Percentiles rank a stretch among this genome's conserved stretches.
Evolutionary conservation across 2,329 filamentous ascomycete genomes (phyloP).

Genomic region (Scedosporium apiospermum): DNA sequence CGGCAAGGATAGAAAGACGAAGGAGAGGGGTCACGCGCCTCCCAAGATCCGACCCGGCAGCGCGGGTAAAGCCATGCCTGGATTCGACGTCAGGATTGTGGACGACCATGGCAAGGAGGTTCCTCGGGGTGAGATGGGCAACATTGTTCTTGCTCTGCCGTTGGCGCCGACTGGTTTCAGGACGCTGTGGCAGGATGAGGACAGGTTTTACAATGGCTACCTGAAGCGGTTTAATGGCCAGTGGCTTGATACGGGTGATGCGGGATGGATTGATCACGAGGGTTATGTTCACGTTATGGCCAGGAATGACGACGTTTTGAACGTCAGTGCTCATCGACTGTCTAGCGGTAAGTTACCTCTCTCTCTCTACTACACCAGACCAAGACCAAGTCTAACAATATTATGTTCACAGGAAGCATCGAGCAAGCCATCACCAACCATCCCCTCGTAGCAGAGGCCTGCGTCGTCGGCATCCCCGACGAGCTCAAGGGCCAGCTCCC

Average conservation of each 20-base stretch:
- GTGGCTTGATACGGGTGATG: constrained; percentile 89
- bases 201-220: constrained; percentile 78
- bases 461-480: constrained; percentile 80
- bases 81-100: constrained; percentile 79
- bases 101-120: constrained; percentile 71
- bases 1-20: constrained; percentile 41
- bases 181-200: constrained; percentile 76
- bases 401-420: constrained; percentile 54
- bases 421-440: constrained; percentile 86
- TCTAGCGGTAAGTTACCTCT: constrained; percentile 58
- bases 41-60: constrained; percentile 65
- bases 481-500: constrained; percentile 81
- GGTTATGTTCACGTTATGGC: constrained; percentile 58
- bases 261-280: constrained; percentile 73
- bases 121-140: constrained; percentile 69
- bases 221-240: constrained; percentile 69
- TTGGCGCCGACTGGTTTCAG: constrained; percentile 80
- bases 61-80: constrained; percentile 84
- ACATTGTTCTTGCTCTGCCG: constrained; percentile 77
- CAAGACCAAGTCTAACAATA: constrained; percentile 6
- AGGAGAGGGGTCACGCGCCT: constrained; percentile 25
- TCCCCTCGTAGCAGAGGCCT: constrained; percentile 69
- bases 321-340: constrained; percentile 87
- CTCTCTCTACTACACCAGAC: not conserved
- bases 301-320: constrained; percentile 76